Conservation (phyloP, 2,329 filamentous ascomycete genomes). For the Meredithiella fracta region DNA sequence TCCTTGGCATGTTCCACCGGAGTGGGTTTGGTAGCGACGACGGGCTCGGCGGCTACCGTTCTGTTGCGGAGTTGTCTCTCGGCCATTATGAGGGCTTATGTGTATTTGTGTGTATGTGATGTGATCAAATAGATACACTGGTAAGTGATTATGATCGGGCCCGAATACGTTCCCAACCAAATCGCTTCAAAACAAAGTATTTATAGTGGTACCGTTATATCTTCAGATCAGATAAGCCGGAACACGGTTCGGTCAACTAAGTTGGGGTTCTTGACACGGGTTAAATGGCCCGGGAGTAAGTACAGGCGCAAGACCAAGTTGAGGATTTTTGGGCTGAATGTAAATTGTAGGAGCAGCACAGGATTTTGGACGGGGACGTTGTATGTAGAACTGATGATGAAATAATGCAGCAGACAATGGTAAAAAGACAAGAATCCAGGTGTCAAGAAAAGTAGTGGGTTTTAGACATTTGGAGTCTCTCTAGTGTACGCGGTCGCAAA, state of each 20-base stretch:
- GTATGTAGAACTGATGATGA: neutral
- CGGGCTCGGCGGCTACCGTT: slow-evolving; percentile 15
- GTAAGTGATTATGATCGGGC: neutral
- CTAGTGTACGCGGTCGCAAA: neutral
- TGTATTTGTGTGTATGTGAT: neutral
- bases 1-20: slow-evolving; percentile 31
- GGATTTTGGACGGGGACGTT: neutral
- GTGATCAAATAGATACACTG: neutral
- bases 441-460: neutral
- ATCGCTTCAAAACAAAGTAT: neutral
- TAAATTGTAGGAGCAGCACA: neutral
- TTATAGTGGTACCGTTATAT: neutral
- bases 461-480: neutral
- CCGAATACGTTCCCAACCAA: neutral
- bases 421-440: neutral
- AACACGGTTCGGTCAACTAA: neutral
- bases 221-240: neutral
- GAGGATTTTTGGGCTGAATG: neutral
- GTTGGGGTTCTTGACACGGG: neutral
- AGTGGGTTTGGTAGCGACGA: slow-evolving; percentile 17
- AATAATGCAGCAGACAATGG: neutral
- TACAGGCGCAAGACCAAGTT: neutral
- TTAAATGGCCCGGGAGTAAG: neutral
- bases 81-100: slow-evolving; percentile 8
- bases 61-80: slow-evolving; percentile 17